These are phyloP conservation scores for Lathyrus tuberosus DNA, from an alignment of 306 rosid genomes.

Conservation along the genomic window DNA sequence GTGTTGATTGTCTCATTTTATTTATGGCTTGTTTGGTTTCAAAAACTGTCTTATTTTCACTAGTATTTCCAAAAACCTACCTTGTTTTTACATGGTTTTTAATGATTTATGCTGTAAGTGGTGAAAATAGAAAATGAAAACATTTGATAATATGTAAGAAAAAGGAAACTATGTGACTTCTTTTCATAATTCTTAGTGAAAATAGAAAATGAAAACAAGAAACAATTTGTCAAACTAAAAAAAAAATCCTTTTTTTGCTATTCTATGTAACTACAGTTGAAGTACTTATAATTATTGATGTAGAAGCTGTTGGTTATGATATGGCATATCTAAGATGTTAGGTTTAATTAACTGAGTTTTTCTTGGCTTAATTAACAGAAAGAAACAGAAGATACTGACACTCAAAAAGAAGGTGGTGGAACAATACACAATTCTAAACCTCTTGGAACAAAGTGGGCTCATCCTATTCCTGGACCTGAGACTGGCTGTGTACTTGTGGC, in stretches of 20 bases:
- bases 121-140: slow-evolving; percentile 3
- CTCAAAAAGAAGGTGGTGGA: slow-evolving; percentile 52
- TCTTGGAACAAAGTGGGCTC: slow-evolving; percentile 87
- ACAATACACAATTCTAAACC: slow-evolving; percentile 51
- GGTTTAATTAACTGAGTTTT: slow-evolving; percentile 30
- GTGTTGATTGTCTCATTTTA: slow-evolving; percentile 12
- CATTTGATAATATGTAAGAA: neutral
- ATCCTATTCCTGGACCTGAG: slow-evolving; percentile 90
- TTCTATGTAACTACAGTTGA: slow-evolving; percentile 19
- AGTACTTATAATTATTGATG: slow-evolving; percentile 24
- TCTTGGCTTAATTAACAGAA: slow-evolving; percentile 56
- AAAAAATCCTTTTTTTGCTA: neutral
- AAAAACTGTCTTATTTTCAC: neutral
- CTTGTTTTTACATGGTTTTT: neutral
- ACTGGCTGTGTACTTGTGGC: slow-evolving; percentile 96
- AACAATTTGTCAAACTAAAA: neutral
- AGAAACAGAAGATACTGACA: slow-evolving; percentile 58
- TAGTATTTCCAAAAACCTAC: neutral
- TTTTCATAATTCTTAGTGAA: neutral
- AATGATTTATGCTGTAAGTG: neutral
- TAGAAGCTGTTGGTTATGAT: slow-evolving; percentile 12
- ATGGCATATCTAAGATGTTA: slow-evolving; percentile 23
- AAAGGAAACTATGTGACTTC: neutral
- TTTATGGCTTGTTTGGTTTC: slow-evolving; percentile 8
- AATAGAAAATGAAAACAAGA: neutral